A percentile compares a stretch with the other conserved stretches of the same genome.
Conservation (phyloP, 2,329 filamentous ascomycete species). For the Teratosphaeriaceae sp. region DNA sequence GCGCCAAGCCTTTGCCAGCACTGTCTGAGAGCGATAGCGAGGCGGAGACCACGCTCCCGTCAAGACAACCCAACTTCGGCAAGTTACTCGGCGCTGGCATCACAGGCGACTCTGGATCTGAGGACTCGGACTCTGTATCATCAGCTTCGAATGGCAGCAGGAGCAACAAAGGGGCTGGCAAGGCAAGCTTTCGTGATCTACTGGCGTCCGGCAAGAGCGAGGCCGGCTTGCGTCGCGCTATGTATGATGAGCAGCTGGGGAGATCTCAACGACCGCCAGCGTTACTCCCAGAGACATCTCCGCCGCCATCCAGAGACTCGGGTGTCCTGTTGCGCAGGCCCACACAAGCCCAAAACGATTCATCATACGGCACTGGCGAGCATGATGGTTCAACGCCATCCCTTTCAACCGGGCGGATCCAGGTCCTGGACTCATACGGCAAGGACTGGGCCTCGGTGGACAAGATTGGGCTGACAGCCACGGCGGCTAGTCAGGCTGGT, state of each 20-base stretch:
- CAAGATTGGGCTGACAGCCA: constrained; percentile 10
- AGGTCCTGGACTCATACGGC: constrained; percentile 3
- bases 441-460: constrained; percentile 11
- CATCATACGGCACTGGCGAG: neutral
- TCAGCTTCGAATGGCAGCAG: neutral
- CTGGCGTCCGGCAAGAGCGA: neutral
- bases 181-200: neutral
- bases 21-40: constrained; percentile 2
- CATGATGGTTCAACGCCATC: neutral
- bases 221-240: neutral
- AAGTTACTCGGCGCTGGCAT: constrained; percentile 1
- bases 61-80: constrained; percentile 4
- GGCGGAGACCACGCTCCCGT: neutral
- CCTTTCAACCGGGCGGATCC: neutral
- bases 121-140: constrained; percentile 1
- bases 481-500: constrained; percentile 9
- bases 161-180: neutral
- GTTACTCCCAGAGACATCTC: neutral
- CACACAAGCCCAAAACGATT: neutral
- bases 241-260: no score
- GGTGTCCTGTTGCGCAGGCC: no score
- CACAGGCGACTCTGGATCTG: constrained; percentile 3
- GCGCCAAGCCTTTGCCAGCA: constrained; percentile 6
- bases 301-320: no score
- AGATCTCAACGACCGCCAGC: neutral